Base-by-base conservation (phyloP, 1,284 basidiomycete species). In the Vanrija humicola region DNA sequence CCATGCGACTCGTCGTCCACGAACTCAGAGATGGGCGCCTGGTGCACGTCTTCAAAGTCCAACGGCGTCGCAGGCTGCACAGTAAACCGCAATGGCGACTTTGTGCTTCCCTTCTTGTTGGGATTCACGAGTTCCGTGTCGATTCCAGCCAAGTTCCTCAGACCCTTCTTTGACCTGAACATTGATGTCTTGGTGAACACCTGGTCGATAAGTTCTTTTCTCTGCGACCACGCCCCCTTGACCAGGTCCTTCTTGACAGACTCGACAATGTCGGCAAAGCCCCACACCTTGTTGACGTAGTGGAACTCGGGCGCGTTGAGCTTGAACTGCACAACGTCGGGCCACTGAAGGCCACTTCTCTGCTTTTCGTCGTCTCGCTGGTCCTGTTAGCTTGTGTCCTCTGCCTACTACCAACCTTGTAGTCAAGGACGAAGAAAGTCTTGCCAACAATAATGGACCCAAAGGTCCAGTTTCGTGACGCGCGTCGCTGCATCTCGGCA, bases 201-300 rank as follows among this genome's bases (percentile, higher is more conserved):
- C 56, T 77, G 77, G 8, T 67, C 66, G 43, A 78, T 49, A 8
- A 78, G 51, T 49, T 75, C 75, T 3, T 73, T 73, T 29, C 69
- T 73, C 47, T 79, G 78, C 8, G 70, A 67, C 74, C 75, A 77
- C 1, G 72, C 68, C 23, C 69, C 67, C 43, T 64, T 66, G 28
- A 70, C 66, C 54, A 74, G 68, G 56, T 77, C 76, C 66, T 86
- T 85, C 72, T 87, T 89, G 48, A 91, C 87, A 48, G 84, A 85
- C 63, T 89, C 84, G 16, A 90, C 85, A 34, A 93, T 69, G 58
- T 92, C 89, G 70, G 90, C 86, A 63, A 90, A 90, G 81, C 89
- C 76, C 84, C 86, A 91, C 0, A 90, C 92, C 73, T 90, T 86
- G 71, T 94, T 91, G 61, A 84, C 83, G 74, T 91, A 94, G 66